Base-by-base conservation (phyloP, 139 green algal genomes). In the Parachlorella kessleri region DNA sequence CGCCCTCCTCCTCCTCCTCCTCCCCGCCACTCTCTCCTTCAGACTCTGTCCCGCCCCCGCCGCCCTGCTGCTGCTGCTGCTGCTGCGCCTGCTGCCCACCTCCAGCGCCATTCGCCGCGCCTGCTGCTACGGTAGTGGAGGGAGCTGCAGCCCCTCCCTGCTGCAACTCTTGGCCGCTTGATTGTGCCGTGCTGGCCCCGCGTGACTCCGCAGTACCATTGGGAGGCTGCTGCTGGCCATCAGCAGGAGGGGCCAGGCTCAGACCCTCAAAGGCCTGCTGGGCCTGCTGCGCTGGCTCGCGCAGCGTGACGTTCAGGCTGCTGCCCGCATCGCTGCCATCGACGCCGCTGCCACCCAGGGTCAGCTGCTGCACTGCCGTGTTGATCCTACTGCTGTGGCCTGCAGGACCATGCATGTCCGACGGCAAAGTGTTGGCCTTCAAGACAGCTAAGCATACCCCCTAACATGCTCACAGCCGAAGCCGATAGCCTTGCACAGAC, bases 361-460 rank as follows among this genome's bases (percentile, higher is more conserved):
- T 75, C 24, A 91, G 73, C 73, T 79, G 54, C 77, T 86, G 73
- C n/a, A 90, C 81, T 10, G 40, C 33, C 23, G 72, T 35, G 4
- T 78, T 78, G 33, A 90, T 88, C 42, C 79, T 70, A 72, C 84
- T 91, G 39, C 42, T 76, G 55, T 42, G 41, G 28, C 74, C 38
- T 39, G 59, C 73, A 59, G n/a, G n/a, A n/a, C n/a, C n/a, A n/a
- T n/a, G n/a, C n/a, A n/a, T n/a, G n/a, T n/a, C n/a, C n/a, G n/a
- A n/a, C n/a, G n/a, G n/a, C n/a, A n/a, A n/a, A n/a, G n/a, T n/a
- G n/a, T n/a, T n/a, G n/a, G n/a, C n/a, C n/a, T n/a, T n/a, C n/a
- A n/a, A n/a, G n/a, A n/a, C n/a, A n/a, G n/a, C n/a, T n/a, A n/a
- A n/a, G n/a, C n/a, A n/a, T n/a, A n/a, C n/a, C n/a, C n/a, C n/a